Evolutionary conservation across 2,329 filamentous ascomycete genomes (phyloP).

Genomic region (Fusarium torulosum): DNA sequence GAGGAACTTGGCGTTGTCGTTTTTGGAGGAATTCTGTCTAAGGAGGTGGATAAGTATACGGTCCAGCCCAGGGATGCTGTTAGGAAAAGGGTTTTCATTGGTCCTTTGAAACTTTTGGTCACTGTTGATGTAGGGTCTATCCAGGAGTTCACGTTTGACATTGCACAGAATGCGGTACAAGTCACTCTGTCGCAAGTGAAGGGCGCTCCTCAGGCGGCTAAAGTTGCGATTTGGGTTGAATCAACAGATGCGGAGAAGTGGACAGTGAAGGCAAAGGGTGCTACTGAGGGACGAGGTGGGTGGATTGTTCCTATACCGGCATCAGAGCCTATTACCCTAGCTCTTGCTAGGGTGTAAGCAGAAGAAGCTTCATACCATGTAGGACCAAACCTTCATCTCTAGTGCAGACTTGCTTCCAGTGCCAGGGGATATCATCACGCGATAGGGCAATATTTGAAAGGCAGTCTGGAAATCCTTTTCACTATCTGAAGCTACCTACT

Average conservation of each 20-base stretch:
- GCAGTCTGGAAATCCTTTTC: not conserved
- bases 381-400: too few relatives aligned
- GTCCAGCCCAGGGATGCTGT: conserved; percentile 62
- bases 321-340: conserved; percentile 2
- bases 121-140: conserved; percentile 60
- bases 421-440: too few relatives aligned
- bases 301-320: conserved; percentile 27
- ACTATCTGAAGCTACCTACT: not conserved
- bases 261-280: conserved; percentile 11
- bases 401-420: too few relatives aligned
- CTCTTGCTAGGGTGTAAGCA: not conserved
- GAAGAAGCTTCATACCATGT: too few relatives aligned
- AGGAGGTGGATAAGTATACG: conserved; percentile 41
- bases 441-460: too few relatives aligned
- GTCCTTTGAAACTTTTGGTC: conserved; percentile 57
- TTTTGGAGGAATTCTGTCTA: conserved; percentile 61
- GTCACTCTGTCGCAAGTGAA: conserved; percentile 51
- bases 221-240: conserved; percentile 55
- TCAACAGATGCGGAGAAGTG: conserved; percentile 39
- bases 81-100: conserved; percentile 62
- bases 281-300: conserved; percentile 36
- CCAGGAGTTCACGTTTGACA: conserved; percentile 52
- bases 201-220: conserved; percentile 45
- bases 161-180: not conserved
- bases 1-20: conserved; percentile 59